These are phyloP conservation scores for Trichophyton verrucosum DNA, from an alignment of 2,329 filamentous ascomycete genomes.

Conservation along the genomic window DNA sequence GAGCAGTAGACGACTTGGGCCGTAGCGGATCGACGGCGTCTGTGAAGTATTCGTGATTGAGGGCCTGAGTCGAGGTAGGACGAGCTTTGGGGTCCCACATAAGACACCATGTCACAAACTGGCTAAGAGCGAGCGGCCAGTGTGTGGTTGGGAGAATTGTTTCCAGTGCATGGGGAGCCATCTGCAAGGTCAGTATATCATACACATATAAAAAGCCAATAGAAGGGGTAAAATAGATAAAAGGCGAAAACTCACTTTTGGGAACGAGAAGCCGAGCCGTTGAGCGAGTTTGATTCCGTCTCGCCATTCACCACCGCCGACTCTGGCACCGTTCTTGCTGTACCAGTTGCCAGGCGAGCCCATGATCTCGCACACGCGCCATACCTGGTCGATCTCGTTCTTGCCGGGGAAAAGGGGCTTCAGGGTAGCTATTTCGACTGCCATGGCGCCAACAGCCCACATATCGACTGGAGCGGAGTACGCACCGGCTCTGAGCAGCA, in stretches of 20 bases:
- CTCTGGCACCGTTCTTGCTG: conserved; percentile 66
- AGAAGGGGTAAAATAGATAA: neutral
- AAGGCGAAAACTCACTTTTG: conserved; percentile 44
- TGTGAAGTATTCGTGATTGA: conserved; percentile 86
- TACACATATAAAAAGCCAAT: neutral
- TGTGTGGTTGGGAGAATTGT: conserved; percentile 81
- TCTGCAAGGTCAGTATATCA: conserved; percentile 39
- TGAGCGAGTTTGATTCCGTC: conserved; percentile 85
- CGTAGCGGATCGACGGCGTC: conserved; percentile 86
- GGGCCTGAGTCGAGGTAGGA: conserved; percentile 84
- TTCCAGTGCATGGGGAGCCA: conserved; percentile 95
- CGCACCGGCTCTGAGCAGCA: conserved; percentile 82
- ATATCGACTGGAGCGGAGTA: conserved; percentile 98
- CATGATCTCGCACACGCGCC: conserved; percentile 99
- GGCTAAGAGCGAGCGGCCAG: conserved; percentile 76
- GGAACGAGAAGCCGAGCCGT: conserved; percentile 96
- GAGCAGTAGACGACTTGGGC: conserved; percentile 79
- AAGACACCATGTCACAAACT: conserved; percentile 96
- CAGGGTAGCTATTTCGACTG: conserved; percentile 88
- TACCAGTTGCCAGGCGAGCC: conserved; percentile 97
- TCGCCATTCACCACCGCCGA: conserved; percentile 95
- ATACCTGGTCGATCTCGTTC: conserved; percentile 98
- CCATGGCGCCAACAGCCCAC: conserved; percentile 97
- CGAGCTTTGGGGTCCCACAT: conserved; percentile 96
- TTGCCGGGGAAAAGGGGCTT: conserved; percentile 95